Conservation (phyloP, 495 filamentous ascomycete genomes). For the Talaromyces proteolyticus region DNA sequence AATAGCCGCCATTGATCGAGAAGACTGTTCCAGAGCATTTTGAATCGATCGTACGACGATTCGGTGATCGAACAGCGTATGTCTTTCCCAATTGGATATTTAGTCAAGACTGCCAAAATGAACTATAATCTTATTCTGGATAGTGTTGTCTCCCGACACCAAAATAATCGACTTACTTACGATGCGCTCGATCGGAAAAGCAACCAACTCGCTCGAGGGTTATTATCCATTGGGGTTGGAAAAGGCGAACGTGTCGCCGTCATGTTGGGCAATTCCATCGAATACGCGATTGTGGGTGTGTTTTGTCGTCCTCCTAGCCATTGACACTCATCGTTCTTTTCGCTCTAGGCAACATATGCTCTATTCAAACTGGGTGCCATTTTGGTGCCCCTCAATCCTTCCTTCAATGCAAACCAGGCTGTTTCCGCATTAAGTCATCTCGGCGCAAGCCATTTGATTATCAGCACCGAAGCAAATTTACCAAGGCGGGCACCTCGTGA, state of each 20-base stretch:
- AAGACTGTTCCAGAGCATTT: conserved; percentile 83
- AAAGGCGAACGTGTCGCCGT: conserved; percentile 87
- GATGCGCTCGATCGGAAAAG: conserved; percentile 66
- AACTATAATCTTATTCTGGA: background rate
- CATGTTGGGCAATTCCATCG: conserved; percentile 76
- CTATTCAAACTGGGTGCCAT: conserved; percentile 90
- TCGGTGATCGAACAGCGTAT: conserved; percentile 74
- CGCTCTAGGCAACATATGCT: conserved; percentile 64
- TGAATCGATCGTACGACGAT: conserved; percentile 55
- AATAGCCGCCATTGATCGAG: conserved; percentile 65
- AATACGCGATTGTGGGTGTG: conserved; percentile 62
- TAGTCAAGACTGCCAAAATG: background rate
- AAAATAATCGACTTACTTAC: conserved; percentile 63
- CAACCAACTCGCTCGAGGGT: conserved; percentile 68
- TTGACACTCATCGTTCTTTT: background rate
- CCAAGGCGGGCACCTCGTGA: conserved; percentile 72
- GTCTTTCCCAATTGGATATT: conserved; percentile 15
- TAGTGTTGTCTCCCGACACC: conserved; percentile 63
- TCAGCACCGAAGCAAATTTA: conserved; percentile 80
- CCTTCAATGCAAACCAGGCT: conserved; percentile 78
- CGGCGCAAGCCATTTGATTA: conserved; percentile 67
- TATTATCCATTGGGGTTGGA: conserved; percentile 66
- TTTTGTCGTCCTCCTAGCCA: background rate
- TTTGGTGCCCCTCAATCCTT: conserved; percentile 87
- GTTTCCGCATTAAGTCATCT: conserved; percentile 73